phyloP scores from a whole-genome alignment of 192 early-diverging fungal species.

The Linnemannia zychae region DNA sequence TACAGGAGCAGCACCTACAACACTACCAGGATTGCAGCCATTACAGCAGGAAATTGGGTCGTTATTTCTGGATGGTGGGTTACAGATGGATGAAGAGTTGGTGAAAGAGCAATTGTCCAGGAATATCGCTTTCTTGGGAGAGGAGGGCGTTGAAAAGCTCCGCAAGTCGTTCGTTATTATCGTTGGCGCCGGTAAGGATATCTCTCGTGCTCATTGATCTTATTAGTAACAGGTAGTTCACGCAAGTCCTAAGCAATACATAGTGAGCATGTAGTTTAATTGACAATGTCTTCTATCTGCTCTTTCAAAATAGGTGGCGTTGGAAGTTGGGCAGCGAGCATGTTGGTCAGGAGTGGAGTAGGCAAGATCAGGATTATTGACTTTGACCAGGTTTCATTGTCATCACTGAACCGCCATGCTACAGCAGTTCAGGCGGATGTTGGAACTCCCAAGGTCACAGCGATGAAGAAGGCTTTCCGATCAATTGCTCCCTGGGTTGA shows the following conservation, averaged over 20 bases:
- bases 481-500: slow-evolving; percentile 83
- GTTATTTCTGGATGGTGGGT: not conserved
- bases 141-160: slow-evolving; percentile 80
- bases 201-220: too few relatives aligned
- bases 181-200: slow-evolving; percentile 80
- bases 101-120: slow-evolving; percentile 88
- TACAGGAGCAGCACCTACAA: not conserved
- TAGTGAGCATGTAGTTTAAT: too few relatives aligned
- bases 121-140: slow-evolving; percentile 91
- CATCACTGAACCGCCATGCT: slow-evolving; percentile 94
- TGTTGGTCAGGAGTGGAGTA: slow-evolving; percentile 93
- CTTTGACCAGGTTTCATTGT: slow-evolving; percentile 97
- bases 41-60: not conserved
- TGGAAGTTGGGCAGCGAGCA: slow-evolving; percentile 90
- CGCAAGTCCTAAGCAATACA: too few relatives aligned
- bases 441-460: slow-evolving; percentile 87
- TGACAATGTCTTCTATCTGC: not conserved
- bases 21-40: not conserved
- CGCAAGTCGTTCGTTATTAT: slow-evolving; percentile 91
- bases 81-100: slow-evolving; percentile 71
- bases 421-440: slow-evolving; percentile 93
- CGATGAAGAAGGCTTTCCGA: slow-evolving; percentile 79
- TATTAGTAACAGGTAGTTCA: too few relatives aligned
- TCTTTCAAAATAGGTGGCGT: slow-evolving; percentile 76
- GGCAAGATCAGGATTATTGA: slow-evolving; percentile 91